phyloP scores from a whole-genome alignment of 495 filamentous ascomycete genomes.

The Aspergillus affinis region DNA sequence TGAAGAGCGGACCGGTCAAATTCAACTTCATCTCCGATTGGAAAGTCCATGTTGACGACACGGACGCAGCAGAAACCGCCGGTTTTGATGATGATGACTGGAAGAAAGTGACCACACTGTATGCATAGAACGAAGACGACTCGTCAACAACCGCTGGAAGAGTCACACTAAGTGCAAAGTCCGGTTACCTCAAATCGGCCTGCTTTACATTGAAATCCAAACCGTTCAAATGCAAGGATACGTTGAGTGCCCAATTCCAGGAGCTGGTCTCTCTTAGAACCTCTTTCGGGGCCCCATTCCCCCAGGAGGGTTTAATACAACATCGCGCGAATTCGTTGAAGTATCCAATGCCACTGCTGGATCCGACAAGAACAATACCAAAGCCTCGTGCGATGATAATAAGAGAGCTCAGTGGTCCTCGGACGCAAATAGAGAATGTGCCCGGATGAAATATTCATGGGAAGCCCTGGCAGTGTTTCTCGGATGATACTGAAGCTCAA shows the following conservation, averaged over 20 bases:
- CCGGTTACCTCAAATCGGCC: not conserved
- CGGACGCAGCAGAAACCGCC: not conserved
- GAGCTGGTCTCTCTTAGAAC: slow-evolving; percentile 1
- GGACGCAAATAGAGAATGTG: not conserved
- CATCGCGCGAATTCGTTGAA: slow-evolving; percentile 2
- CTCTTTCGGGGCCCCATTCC: slow-evolving; percentile 8
- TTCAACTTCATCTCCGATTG: slow-evolving; percentile 6
- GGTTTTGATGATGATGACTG: slow-evolving; percentile 7
- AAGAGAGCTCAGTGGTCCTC: slow-evolving; percentile 7
- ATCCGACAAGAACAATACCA: slow-evolving; percentile 4
- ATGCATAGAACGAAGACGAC: slow-evolving; percentile 15
- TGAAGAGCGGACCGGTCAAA: not conserved
- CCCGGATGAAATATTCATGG: slow-evolving; percentile 12
- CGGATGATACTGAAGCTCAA: slow-evolving; percentile 10
- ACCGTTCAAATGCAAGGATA: not conserved
- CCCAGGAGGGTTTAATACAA: not conserved
- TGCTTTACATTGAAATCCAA: not conserved
- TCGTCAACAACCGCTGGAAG: slow-evolving; percentile 8
- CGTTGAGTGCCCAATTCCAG: slow-evolving; percentile 8
- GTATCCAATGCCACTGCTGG: slow-evolving; percentile 7
- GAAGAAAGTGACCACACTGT: slow-evolving; percentile 9
- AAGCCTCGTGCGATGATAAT: slow-evolving; percentile 5
- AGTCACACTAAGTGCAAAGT: slow-evolving; percentile 4
- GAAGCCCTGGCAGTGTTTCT: slow-evolving; percentile 3
- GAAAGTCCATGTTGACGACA: not conserved